Percentiles rank a stretch among this genome's conserved stretches.
Evolutionary conservation across 2,329 filamentous ascomycete species (phyloP).

Genomic region (Hypoxylon sp.): DNA sequence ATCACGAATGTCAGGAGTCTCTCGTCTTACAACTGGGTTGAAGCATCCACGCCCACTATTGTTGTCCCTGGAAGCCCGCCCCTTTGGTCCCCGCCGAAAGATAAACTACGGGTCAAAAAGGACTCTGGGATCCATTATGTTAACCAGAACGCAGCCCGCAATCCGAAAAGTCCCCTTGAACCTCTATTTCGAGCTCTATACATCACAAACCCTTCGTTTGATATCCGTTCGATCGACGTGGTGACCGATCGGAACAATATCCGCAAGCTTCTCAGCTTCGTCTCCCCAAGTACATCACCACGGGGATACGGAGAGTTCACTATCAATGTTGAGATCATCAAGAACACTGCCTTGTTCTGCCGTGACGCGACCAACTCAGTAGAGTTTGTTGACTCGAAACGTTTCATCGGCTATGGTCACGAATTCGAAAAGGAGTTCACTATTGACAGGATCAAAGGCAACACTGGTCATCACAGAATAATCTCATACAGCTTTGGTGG

Average conservation of each 20-base stretch:
- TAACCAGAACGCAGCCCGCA: slow-evolving; percentile 62
- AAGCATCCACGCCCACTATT: slow-evolving; percentile 59
- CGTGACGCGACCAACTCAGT: slow-evolving; percentile 53
- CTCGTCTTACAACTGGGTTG: slow-evolving; percentile 67
- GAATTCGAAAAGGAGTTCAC: slow-evolving; percentile 64
- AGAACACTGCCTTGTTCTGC: slow-evolving; percentile 58
- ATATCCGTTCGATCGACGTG: slow-evolving; percentile 58
- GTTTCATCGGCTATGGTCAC: slow-evolving; percentile 61
- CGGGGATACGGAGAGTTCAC: slow-evolving; percentile 56
- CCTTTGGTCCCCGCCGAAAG: slow-evolving; percentile 56
- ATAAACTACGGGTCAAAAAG: slow-evolving; percentile 49
- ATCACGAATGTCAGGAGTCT: slow-evolving; percentile 59
- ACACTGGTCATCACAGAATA: slow-evolving; percentile 63
- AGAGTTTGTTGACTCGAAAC: slow-evolving; percentile 52
- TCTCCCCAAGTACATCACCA: slow-evolving; percentile 51
- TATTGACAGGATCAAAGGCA: slow-evolving; percentile 51
- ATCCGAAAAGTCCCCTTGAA: slow-evolving; percentile 61
- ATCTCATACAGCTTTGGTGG: slow-evolving; percentile 61
- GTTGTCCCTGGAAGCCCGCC: slow-evolving; percentile 60
- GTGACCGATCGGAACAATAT: slow-evolving; percentile 65
- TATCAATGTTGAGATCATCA: slow-evolving; percentile 59
- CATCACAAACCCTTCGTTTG: slow-evolving; percentile 56
- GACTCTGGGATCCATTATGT: slow-evolving; percentile 61
- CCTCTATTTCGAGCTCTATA: slow-evolving; percentile 63
- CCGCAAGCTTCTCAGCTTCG: slow-evolving; percentile 63